Base-by-base conservation (phyloP, 164 flowering plant genomes). In the Aristolochia fimbriata region DNA sequence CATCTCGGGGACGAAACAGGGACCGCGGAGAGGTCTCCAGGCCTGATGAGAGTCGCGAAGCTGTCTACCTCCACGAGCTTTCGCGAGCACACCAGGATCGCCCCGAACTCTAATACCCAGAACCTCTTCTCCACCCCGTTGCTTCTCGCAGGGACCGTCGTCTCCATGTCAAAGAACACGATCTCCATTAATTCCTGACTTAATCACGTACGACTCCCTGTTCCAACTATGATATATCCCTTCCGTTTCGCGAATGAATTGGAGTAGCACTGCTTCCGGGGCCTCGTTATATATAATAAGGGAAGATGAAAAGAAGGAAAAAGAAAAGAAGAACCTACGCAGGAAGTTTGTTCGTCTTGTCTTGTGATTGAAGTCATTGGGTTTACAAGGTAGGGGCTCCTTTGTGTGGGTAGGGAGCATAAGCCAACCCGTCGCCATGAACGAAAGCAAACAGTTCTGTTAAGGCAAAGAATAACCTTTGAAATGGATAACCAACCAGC, bases 131-230 rank as follows among this genome's bases (percentile, higher is more conserved):
- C 30, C n/a, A n/a, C n/a, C 2, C 56, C 56, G 51, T 96, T 88
- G 0, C 73, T 33, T 76, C 69, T 76, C 2, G 58, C 78, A 0
- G 98, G 97, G 1, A 89, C 91, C 0, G 80, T 87, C 1, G 97
- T 93, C 77, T 93, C 98, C 54, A 92, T 58, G 73, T 92, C 96
- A 46, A 86, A 87, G 73, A 93, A 89, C 51, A 85, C 98, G 33
- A 89, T 87, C 72, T 88, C 82, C 17, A 83, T 62, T n/a, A n/a
- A n/a, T n/a, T 31, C 37, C 47, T 7, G 43, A 37, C 4, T 27
- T 27, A 2, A 27, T 5, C 30, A 5, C 30, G 30, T 27, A 27
- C n/a, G n/a, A n/a, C n/a, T 49, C 27, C 55, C 41, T 24, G 23
- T 17, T 55, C n/a, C n/a, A n/a, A n/a, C n/a, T n/a, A n/a, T n/a